Evolutionary conservation across 139 green algal genomes (phyloP).

Genomic region (Pycnococcus provasolii): DNA sequence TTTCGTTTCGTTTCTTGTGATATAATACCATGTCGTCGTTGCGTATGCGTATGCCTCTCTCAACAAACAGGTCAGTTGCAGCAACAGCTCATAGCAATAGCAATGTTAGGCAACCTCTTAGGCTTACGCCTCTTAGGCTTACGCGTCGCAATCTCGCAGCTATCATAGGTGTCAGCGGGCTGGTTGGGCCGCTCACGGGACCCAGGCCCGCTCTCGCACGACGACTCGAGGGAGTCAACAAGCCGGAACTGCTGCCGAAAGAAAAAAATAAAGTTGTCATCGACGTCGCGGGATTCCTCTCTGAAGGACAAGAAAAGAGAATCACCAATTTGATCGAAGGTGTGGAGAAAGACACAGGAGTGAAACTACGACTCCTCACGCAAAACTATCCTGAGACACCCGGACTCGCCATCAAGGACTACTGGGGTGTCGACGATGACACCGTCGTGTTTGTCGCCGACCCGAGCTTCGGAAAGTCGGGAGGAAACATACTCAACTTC

Average conservation of each 20-base stretch:
- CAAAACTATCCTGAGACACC: constrained; percentile 97
- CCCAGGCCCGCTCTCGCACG: no score
- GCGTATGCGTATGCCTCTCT: no score
- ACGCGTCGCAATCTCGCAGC: no score
- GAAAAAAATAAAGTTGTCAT: constrained; percentile 67
- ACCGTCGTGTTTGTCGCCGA: constrained; percentile 89
- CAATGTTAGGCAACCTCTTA: no score
- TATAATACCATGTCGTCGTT: no score
- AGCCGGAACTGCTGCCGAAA: constrained; percentile 83
- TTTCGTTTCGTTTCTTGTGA: no score
- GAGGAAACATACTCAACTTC: constrained; percentile 93
- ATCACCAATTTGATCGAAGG: constrained; percentile 49
- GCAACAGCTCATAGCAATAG: no score
- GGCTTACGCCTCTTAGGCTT: no score
- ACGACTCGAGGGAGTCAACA: constrained; percentile 83
- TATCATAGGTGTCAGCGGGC: no score
- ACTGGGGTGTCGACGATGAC: constrained; percentile 87
- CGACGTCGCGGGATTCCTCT: constrained; percentile 64
- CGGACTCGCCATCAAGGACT: constrained; percentile 61
- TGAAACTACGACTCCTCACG: constrained; percentile 83
- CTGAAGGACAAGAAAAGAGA: constrained; percentile 50
- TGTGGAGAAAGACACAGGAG: constrained; percentile 79
- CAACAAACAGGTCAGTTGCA: no score
- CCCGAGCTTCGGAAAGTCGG: constrained; percentile 34
- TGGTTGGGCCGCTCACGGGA: no score